Conservation (phyloP, 176 grass and related monocot species). For the Hordeum vulgare region DNA sequence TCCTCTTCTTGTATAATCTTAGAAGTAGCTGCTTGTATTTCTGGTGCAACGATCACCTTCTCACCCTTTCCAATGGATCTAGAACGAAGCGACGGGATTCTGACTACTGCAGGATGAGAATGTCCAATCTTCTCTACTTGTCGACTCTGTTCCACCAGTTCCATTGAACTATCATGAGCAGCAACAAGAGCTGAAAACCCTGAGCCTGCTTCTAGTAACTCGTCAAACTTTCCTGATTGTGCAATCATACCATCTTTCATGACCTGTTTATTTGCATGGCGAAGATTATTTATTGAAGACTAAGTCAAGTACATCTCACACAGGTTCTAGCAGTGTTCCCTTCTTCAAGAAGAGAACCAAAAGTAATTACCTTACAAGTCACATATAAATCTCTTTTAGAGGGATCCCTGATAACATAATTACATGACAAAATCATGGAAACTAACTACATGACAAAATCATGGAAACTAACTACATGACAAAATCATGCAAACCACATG, state of each 20-base stretch:
- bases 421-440: background rate
- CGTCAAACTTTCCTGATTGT: conserved; percentile 73
- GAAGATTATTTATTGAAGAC: background rate
- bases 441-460: background rate
- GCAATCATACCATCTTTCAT: conserved; percentile 74
- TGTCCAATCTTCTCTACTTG: conserved; percentile 23
- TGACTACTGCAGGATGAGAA: conserved; percentile 21
- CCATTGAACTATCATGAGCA: conserved; percentile 98
- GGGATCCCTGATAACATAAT: background rate
- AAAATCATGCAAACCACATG: background rate
- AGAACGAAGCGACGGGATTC: conserved; percentile 33
- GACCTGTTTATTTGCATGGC: conserved; percentile 40
- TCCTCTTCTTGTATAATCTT: conserved; percentile 91
- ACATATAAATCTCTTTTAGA: background rate
- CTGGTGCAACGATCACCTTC: conserved; percentile 35
- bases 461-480: background rate
- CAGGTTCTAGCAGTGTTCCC: background rate
- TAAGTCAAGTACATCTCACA: background rate
- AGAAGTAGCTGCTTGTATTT: conserved; percentile 59
- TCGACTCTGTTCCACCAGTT: conserved; percentile 61
- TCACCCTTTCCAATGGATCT: conserved; percentile 54
- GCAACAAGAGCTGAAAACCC: conserved; percentile 72
- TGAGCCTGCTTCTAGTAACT: conserved; percentile 50
- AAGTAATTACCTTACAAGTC: background rate
- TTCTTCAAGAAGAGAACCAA: background rate